Conservation (phyloP, 202 grass and related monocot species). For the Cymbopogon flexuosus region DNA sequence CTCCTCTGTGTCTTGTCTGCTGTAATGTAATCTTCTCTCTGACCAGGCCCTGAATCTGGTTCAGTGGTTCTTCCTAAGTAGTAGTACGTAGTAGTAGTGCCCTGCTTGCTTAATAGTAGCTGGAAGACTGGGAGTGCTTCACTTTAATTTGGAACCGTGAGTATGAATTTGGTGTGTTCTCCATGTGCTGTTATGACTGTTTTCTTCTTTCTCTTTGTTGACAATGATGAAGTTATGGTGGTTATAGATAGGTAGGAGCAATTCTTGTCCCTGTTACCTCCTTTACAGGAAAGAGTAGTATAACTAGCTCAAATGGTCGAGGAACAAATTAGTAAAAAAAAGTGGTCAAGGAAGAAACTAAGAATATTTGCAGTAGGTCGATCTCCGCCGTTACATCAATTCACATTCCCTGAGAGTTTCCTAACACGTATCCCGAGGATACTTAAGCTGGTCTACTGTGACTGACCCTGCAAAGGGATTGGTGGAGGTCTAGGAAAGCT, state of each 20-base stretch:
- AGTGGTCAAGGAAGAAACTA: not conserved
- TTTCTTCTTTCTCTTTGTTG: not conserved
- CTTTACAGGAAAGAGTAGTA: not conserved
- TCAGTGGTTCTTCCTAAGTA: not conserved
- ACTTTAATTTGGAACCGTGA: not conserved
- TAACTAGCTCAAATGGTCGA: not conserved
- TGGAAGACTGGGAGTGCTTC: not conserved
- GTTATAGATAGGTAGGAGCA: not conserved
- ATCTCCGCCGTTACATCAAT: too few species aligned
- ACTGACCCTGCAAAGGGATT: not conserved
- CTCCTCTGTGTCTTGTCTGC: not conserved
- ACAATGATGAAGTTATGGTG: not conserved
- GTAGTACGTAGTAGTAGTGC: not conserved
- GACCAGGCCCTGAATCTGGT: slow-evolving; percentile 8
- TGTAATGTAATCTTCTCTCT: not conserved
- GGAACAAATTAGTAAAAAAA: too few species aligned
- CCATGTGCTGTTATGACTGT: not conserved
- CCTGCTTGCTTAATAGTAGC: not conserved
- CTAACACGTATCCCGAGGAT: too few species aligned
- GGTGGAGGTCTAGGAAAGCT: not conserved
- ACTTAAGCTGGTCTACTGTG: not conserved
- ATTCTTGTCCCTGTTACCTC: not conserved
- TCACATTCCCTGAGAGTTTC: not conserved
- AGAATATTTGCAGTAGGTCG: too few species aligned
- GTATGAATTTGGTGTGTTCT: not conserved